A percentile compares a stretch with the other conserved stretches of the same genome.
These are phyloP conservation scores for Naumovozyma castellii DNA, from an alignment of 805 yeast genomes.

Conservation along the genomic window DNA sequence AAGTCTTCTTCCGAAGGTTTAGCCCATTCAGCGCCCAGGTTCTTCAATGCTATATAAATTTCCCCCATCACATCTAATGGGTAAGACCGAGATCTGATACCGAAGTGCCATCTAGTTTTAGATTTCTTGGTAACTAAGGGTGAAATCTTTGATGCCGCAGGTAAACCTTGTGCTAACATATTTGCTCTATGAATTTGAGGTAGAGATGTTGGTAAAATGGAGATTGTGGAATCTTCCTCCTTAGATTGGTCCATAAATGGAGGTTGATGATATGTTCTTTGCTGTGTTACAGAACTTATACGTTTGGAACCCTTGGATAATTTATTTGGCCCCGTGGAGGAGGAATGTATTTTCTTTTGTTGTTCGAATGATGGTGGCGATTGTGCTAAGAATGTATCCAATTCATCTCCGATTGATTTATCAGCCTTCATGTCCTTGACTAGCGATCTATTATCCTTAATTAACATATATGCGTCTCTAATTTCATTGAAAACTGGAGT, in stretches of 20 bases:
- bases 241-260: slow-evolving; percentile 24
- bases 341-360: slow-evolving; percentile 3
- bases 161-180: slow-evolving; percentile 60
- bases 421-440: slow-evolving; percentile 46
- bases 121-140: slow-evolving; percentile 70
- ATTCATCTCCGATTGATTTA: slow-evolving; percentile 30
- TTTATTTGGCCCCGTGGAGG: neutral
- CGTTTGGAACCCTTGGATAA: slow-evolving; percentile 6
- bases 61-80: slow-evolving; percentile 99
- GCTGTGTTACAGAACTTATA: slow-evolving; percentile 13
- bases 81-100: slow-evolving; percentile 89
- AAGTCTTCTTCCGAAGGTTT: slow-evolving; percentile 88
- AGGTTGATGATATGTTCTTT: slow-evolving; percentile 29
- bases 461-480: slow-evolving; percentile 73
- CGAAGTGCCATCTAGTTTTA: slow-evolving; percentile 97
- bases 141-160: slow-evolving; percentile 37
- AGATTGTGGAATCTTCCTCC: slow-evolving; percentile 61
- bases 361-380: slow-evolving; percentile 46
- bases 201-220: slow-evolving; percentile 84
- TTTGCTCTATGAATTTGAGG: slow-evolving; percentile 92
- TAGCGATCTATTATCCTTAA: slow-evolving; percentile 67
- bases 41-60: slow-evolving; percentile 85
- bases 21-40: slow-evolving; percentile 95
- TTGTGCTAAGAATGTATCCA: slow-evolving; percentile 50
- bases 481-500: slow-evolving; percentile 61